phyloP scores from a whole-genome alignment of 306 rosid genomes.

The Morella rubra region DNA sequence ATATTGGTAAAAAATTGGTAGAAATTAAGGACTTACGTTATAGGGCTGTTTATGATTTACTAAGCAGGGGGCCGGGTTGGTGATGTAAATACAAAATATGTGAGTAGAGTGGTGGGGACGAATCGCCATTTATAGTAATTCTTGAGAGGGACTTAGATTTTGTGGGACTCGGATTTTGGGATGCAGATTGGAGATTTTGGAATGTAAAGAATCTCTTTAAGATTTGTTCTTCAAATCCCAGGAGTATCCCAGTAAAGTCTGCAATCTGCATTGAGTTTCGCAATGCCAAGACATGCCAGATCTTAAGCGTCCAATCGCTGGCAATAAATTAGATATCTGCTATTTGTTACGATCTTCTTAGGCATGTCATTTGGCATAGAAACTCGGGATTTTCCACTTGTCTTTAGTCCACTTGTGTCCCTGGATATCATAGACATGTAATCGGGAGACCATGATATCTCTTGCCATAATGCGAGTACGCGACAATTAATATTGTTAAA shows the following conservation, averaged over 20 bases:
- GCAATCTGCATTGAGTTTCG: conserved; percentile 46
- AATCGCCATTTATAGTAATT: too few species aligned
- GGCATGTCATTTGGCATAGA: background rate
- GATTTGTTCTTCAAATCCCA: conserved; percentile 44
- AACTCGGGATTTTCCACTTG: background rate
- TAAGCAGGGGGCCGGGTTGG: too few species aligned
- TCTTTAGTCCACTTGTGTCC: background rate
- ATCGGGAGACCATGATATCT: background rate
- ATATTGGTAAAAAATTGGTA: too few species aligned
- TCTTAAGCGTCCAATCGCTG: conserved; percentile 21
- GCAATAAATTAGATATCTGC: background rate
- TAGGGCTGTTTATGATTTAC: too few species aligned
- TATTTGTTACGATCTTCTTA: background rate
- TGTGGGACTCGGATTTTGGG: conserved; percentile 9
- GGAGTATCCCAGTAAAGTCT: conserved; percentile 42
- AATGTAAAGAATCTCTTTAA: conserved; percentile 32
- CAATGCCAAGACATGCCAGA: conserved; percentile 34
- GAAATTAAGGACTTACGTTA: too few species aligned
- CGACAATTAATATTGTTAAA: background rate
- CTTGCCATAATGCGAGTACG: background rate
- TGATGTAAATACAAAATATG: too few species aligned
- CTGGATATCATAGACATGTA: background rate
- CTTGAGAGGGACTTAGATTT: too few species aligned
- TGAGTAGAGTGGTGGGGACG: too few species aligned
- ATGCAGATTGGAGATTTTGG: conserved; percentile 34